Percentiles rank a stretch among this genome's conserved stretches.
Conservation (phyloP, 2,329 filamentous ascomycete species). For the Xylaria sp. region DNA sequence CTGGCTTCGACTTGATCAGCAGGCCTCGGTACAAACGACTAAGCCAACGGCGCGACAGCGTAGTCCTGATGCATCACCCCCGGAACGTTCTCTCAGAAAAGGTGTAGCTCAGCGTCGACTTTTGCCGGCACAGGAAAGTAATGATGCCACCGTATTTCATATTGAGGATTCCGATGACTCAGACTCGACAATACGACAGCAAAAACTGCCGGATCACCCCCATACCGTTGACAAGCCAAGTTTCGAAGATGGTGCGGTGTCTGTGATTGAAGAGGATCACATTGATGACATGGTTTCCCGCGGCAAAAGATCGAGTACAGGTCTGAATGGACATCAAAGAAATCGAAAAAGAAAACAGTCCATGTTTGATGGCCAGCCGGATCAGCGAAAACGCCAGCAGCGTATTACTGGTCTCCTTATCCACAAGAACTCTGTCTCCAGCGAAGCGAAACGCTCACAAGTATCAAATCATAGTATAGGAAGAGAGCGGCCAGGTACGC, state of each 20-base stretch:
- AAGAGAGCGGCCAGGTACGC: slow-evolving; percentile 11
- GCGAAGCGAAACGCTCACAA: not conserved
- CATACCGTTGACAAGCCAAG: slow-evolving; percentile 13
- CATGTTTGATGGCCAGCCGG: slow-evolving; percentile 28
- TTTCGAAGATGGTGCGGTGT: slow-evolving; percentile 35
- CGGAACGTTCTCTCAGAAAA: slow-evolving; percentile 37
- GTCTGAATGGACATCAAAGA: slow-evolving; percentile 22
- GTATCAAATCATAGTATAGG: not conserved
- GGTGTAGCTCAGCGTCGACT: slow-evolving; percentile 47
- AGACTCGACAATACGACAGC: slow-evolving; percentile 21
- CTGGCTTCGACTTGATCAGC: slow-evolving; percentile 57
- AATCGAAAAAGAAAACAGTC: slow-evolving; percentile 32
- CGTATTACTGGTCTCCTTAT: slow-evolving; percentile 29
- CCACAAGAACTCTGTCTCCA: slow-evolving; percentile 18
- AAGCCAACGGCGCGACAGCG: slow-evolving; percentile 29
- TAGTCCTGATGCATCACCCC: slow-evolving; percentile 32
- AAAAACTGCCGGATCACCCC: slow-evolving; percentile 2
- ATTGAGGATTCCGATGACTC: slow-evolving; percentile 43
- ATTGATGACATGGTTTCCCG: slow-evolving; percentile 48
- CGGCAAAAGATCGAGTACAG: slow-evolving; percentile 37
- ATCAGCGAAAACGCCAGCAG: slow-evolving; percentile 28
- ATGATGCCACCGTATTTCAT: slow-evolving; percentile 36
- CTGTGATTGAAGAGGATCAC: slow-evolving; percentile 46
- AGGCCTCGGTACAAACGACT: slow-evolving; percentile 33
- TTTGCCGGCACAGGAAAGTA: slow-evolving; percentile 28